A percentile compares a stretch with the other conserved stretches of the same genome.
phyloP scores from a whole-genome alignment of 805 yeast genomes.

The Suhomyces sp. region DNA sequence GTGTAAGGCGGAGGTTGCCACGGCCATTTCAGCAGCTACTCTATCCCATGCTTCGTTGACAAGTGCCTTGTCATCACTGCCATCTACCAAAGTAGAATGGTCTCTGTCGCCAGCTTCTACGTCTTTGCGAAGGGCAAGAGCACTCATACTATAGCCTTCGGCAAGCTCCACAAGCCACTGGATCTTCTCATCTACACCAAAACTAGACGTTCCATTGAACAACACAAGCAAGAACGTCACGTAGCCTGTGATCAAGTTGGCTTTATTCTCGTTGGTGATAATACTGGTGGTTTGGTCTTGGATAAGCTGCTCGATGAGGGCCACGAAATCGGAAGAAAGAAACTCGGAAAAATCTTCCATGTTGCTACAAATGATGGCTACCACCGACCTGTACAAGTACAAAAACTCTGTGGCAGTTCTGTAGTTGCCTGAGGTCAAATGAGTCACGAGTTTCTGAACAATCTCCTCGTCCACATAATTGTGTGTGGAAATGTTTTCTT shows the following conservation, averaged over 20 bases:
- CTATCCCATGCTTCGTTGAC: slow-evolving; percentile 29
- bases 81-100: slow-evolving; percentile 38
- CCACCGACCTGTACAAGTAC: slow-evolving; percentile 37
- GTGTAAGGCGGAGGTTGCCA: slow-evolving; percentile 44
- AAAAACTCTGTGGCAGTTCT: slow-evolving; percentile 40
- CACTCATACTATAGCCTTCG: slow-evolving; percentile 35
- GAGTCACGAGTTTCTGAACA: slow-evolving; percentile 31
- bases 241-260: slow-evolving; percentile 37
- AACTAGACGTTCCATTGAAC: slow-evolving; percentile 48
- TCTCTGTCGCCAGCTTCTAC: slow-evolving; percentile 43
- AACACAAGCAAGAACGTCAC: slow-evolving; percentile 40
- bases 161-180: slow-evolving; percentile 43
- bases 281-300: slow-evolving; percentile 32
- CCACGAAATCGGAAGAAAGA: slow-evolving; percentile 29
- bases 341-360: slow-evolving; percentile 48
- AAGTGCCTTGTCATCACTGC: slow-evolving; percentile 32
- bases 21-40: slow-evolving; percentile 31
- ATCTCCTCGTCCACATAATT: slow-evolving; percentile 36
- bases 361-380: slow-evolving; percentile 46
- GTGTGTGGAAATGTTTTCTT: slow-evolving; percentile 35
- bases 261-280: slow-evolving; percentile 38
- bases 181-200: slow-evolving; percentile 47
- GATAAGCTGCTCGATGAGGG: slow-evolving; percentile 24
- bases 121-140: slow-evolving; percentile 27
- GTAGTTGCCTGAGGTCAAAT: slow-evolving; percentile 31